Evolutionary conservation across 768 basidiomycete genomes (phyloP), one percentile per base, ranked within the genome.

Genomic region (Boletus bicolor): DNA sequence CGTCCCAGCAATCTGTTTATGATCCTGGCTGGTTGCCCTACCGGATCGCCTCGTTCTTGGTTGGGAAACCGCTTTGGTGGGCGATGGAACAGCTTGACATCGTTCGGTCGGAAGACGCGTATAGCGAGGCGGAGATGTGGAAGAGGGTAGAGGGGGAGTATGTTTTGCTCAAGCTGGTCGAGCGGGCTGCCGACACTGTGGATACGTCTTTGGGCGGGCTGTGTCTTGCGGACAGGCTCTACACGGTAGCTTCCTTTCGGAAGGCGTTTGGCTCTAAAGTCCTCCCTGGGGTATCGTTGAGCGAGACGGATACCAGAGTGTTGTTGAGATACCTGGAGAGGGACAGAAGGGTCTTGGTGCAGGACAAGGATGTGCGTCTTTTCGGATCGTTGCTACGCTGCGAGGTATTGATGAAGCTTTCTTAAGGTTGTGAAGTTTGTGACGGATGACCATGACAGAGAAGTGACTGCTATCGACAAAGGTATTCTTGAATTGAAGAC

Each of bases 21-120:
- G 79, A 86, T 56, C 72, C 84, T 3, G 83, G 82, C 21, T 89
- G 86, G 78, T 66, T 92, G 15, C 84, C 89, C 1, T 80, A 76
- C 47, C 83, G 89, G 19, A 76, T 91, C 49, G 88, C 82, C 3
- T 78, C 87, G 10, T 87, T 80, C 54, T 74, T 93, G 8, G 78
- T 93, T 7, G 89, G 85, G 7, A 84, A 82, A 63, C 91, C 92
- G 3, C 73, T 94, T 2, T 91, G 87, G 88, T 94, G 92, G 92
- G 85, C 87, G 3, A 79, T 94, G 54, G 84, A 87, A 58, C 89
- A 90, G 59, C 75, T 86, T n/a, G 86, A 83, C 26, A 72, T 93
- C 4, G 82, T 89, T 7, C 82, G 81, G 19, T 65, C 73, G 3
- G 87, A 89, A 45, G 86, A 87, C 26, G 73, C 71, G 32, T 73